Evolutionary conservation across 2,329 filamentous ascomycete species (phyloP), one percentile per base, ranked within the genome.

Genomic region (Penicillium paneum): DNA sequence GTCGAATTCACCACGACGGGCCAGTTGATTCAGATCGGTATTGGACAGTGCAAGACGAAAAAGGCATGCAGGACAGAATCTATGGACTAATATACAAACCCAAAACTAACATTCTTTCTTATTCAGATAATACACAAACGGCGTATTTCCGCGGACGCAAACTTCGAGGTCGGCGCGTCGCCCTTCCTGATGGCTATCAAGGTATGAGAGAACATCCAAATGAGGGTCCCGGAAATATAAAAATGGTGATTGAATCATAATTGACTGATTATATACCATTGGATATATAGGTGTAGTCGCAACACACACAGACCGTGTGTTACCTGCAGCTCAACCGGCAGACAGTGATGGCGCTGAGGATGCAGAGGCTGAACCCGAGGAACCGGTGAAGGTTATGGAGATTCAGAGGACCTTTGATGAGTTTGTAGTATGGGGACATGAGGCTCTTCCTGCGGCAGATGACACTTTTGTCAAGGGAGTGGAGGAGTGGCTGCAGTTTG

Each of bases 371-470:
- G 66, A 76, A 38, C 64, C 68, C 8, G 70, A 76, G 12, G 78
- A 82, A 24, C 78, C 82, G 1, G 81, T 84, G 10, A 78, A 78
- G 19, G 74, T 81, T 1, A 71, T 93, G 62, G 81, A 88, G 47
- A 77, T 83, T 40, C 78, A 85, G 19, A 85, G 84, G 1, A 79
- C 79, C 15, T 97, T 97, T 67, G 84, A 91, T 7, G 79, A 88
- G 51, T 71, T 96, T 47, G 75, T 90, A 3, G 80, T 96, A n/a
- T 97, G 92, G 92, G 86, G 83, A 0, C 91, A 96, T 70, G 91
- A 94, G 62, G 72, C 76, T 1, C 64, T 83, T 46, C 85, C 85
- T 6, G 84, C 87, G 56, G 78, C 79, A 0, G 78, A 78, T 28
- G 90, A 96, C 72, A 78, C 82, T 1, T 94, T 91, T 69, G 78